A percentile compares a stretch with the other conserved stretches of the same genome.
Evolutionary conservation across 2,329 filamentous ascomycete species (phyloP).

Genomic region (Colletotrichum magnum): DNA sequence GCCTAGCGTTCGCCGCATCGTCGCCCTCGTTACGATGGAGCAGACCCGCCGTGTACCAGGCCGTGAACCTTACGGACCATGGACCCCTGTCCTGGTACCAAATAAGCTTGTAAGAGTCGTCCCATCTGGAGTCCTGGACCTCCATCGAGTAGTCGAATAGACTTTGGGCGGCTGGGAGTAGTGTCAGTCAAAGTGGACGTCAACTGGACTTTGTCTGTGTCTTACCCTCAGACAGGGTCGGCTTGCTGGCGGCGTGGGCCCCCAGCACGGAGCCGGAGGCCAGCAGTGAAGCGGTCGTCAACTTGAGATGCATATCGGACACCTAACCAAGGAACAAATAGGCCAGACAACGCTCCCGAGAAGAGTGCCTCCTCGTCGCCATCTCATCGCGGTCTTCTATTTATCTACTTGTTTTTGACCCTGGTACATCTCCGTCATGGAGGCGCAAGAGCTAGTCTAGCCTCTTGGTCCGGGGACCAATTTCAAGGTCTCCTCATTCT

Average conservation of each 20-base stretch:
- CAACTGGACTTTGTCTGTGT: too few relatives aligned
- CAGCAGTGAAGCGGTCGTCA: conserved; percentile 18
- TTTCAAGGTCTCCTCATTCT: background rate
- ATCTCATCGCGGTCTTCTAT: background rate
- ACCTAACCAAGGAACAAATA: background rate
- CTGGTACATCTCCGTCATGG: background rate
- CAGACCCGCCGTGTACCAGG: conserved; percentile 57
- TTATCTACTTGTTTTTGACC: background rate
- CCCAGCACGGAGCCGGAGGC: conserved; percentile 31
- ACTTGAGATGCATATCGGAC: conserved; percentile 18
- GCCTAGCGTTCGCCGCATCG: conserved; percentile 53
- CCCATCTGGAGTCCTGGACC: conserved; percentile 55
- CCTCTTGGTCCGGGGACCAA: conserved; percentile 3
- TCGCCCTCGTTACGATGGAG: conserved; percentile 52
- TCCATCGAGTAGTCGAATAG: conserved; percentile 57
- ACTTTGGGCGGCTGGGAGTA: conserved; percentile 49
- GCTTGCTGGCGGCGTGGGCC: conserved; percentile 20
- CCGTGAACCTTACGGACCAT: conserved; percentile 59
- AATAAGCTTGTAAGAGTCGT: conserved; percentile 58
- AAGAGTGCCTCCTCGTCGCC: background rate
- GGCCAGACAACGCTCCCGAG: background rate
- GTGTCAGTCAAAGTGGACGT: conserved; percentile 9
- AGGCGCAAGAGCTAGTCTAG: background rate
- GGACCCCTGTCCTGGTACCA: conserved; percentile 58
- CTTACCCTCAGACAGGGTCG: conserved; percentile 26